Percentiles rank a stretch among this genome's conserved stretches.
These are phyloP conservation scores for Daldinia sp. DNA, from an alignment of 2,329 filamentous ascomycete species.

Conservation along the genomic window DNA sequence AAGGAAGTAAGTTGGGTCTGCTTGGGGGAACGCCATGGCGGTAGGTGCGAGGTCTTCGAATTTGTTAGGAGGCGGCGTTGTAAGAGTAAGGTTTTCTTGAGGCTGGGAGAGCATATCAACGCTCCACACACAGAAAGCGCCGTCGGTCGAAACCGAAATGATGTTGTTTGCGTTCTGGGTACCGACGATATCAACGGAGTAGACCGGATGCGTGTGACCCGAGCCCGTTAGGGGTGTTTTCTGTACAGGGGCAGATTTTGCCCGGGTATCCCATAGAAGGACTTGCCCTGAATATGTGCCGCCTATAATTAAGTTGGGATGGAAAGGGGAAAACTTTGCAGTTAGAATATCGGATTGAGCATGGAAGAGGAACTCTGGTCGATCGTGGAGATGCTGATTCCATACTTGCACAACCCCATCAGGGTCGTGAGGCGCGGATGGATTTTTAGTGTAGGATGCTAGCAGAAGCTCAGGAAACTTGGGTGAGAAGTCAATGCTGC, in stretches of 20 bases:
- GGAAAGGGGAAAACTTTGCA: conserved; percentile 98
- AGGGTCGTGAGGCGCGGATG: conserved; percentile 90
- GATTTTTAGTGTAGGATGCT: conserved; percentile 97
- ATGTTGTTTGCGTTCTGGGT: conserved; percentile 99
- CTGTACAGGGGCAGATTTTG: conserved; percentile 87
- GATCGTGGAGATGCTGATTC: conserved; percentile 94
- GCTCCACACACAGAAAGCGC: conserved; percentile 95
- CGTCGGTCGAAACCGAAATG: conserved; percentile 94
- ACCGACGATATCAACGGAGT: conserved; percentile 93
- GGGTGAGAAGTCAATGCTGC: conserved; percentile 91
- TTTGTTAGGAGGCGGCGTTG: conserved; percentile 83
- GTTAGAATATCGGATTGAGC: conserved; percentile 95
- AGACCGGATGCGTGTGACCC: conserved; percentile 95
- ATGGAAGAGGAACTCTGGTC: conserved; percentile 96
- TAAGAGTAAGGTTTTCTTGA: conserved; percentile 90
- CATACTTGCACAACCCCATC: conserved; percentile 95
- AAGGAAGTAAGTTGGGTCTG: conserved; percentile 96
- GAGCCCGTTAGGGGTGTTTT: conserved; percentile 95
- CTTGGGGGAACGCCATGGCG: conserved; percentile 91
- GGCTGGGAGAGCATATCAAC: conserved; percentile 98
- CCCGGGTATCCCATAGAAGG: conserved; percentile 94
- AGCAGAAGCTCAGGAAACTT: conserved; percentile 94
- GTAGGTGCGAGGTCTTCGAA: conserved; percentile 95
- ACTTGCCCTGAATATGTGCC: conserved; percentile 98
- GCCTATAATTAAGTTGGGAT: conserved; percentile 94